These are phyloP conservation scores for Aspergillus ibericus DNA, from an alignment of 2,329 filamentous ascomycete species.

Conservation along the genomic window DNA sequence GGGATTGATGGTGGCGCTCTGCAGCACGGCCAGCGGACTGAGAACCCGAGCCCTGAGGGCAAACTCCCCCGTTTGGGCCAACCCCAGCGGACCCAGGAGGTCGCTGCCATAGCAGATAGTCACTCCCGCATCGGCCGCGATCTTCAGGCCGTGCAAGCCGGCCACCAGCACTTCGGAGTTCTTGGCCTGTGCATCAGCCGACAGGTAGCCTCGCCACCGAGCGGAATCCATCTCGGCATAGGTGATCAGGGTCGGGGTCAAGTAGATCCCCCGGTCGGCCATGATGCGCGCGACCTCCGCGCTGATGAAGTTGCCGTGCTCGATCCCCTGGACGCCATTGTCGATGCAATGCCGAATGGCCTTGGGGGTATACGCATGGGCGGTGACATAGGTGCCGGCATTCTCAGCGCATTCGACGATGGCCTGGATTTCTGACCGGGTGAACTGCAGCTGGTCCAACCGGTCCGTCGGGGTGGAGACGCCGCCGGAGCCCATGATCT, in stretches of 20 bases:
- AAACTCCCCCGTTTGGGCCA: conserved; percentile 54
- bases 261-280: conserved; percentile 49
- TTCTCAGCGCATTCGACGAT: conserved; percentile 53
- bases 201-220: conserved; percentile 30
- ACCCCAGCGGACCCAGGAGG: conserved; percentile 52
- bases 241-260: conserved; percentile 57
- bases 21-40: conserved; percentile 46
- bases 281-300: conserved; percentile 50
- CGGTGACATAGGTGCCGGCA: conserved; percentile 56
- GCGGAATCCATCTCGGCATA: conserved; percentile 49
- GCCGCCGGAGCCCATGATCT: conserved; percentile 61
- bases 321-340: conserved; percentile 58
- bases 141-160: conserved; percentile 50
- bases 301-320: conserved; percentile 52
- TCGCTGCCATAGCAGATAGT: conserved; percentile 59
- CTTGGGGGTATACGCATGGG: conserved; percentile 58
- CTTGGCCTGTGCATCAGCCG: conserved; percentile 47
- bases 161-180: conserved; percentile 51
- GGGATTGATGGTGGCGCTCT: conserved; percentile 54
- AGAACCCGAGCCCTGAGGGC: conserved; percentile 47
- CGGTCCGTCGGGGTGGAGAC: conserved; percentile 58
- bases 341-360: conserved; percentile 57
- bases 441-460: conserved; percentile 58
- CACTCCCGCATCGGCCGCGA: conserved; percentile 55
- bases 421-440: conserved; percentile 56